Percentiles rank a stretch among this genome's conserved stretches.
Conservation (phyloP, 2,329 filamentous ascomycete genomes). For the Diaporthe sp. region DNA sequence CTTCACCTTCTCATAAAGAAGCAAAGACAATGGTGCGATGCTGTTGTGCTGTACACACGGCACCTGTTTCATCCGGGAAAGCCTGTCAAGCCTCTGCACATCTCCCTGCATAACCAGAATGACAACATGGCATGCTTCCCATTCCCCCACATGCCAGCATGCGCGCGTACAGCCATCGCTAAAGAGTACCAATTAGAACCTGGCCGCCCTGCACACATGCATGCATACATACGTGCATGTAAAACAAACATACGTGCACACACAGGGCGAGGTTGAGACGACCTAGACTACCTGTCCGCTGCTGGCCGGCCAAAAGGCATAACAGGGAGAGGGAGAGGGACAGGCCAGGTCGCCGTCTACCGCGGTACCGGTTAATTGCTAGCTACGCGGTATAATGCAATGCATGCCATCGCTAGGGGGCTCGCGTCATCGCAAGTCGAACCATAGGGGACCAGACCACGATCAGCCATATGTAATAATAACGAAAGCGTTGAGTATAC, state of each 20-base stretch:
- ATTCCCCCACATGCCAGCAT: background rate
- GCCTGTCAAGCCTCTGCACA: constrained; percentile 7
- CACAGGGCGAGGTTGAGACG: background rate
- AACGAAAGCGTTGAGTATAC: background rate
- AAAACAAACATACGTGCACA: background rate
- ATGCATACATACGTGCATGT: background rate
- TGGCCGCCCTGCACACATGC: background rate
- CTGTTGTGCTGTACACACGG: constrained; percentile 9
- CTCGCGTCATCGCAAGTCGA: background rate
- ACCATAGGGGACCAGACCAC: background rate
- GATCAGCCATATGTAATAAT: background rate
- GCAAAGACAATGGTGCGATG: constrained; percentile 4
- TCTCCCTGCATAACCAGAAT: background rate
- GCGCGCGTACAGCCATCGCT: background rate
- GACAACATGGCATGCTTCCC: background rate
- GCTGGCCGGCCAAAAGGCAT: background rate
- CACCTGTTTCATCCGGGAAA: constrained; percentile 13
- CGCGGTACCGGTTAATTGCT: background rate
- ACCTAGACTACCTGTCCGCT: background rate
- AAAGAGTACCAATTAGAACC: background rate
- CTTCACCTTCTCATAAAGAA: background rate
- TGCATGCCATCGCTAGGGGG: constrained; percentile 13
- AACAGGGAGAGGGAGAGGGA: background rate
- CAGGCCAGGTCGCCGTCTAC: constrained; percentile 8
- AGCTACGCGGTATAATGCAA: background rate